These are phyloP conservation scores for Pythium chondricola DNA, from an alignment of 352 stramenopile species.

Conservation along the genomic window DNA sequence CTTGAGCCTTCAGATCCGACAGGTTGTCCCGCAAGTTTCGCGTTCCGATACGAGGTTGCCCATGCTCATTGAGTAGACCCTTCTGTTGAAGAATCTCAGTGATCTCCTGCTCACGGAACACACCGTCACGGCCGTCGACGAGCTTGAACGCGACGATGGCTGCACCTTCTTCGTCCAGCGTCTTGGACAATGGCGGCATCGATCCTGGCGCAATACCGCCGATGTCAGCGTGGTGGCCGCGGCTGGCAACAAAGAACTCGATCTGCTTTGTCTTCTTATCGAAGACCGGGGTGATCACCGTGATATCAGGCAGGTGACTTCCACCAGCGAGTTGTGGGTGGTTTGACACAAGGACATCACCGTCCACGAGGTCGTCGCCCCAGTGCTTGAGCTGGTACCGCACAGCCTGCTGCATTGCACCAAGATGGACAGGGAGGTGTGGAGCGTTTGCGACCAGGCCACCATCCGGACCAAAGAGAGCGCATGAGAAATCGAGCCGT, in stretches of 20 bases:
- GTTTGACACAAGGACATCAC: slow-evolving; percentile 98
- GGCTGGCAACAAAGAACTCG: slow-evolving; percentile 97
- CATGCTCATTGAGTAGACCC: slow-evolving; percentile 70
- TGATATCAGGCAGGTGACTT: slow-evolving; percentile 98
- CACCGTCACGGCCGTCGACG: slow-evolving; percentile 87
- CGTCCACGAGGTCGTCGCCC: slow-evolving; percentile 90
- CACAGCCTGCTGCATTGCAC: slow-evolving; percentile 97
- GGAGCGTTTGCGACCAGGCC: slow-evolving; percentile 99
- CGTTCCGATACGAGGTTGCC: slow-evolving; percentile 87
- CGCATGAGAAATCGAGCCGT: slow-evolving; percentile 98
- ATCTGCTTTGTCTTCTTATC: slow-evolving; percentile 84
- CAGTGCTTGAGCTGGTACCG: slow-evolving; percentile 91
- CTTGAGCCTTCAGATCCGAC: slow-evolving; percentile 96
- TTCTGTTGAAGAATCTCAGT: slow-evolving; percentile 93
- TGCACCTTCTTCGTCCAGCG: slow-evolving; percentile 95
- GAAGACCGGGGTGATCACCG: slow-evolving; percentile 99
- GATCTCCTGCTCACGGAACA: slow-evolving; percentile 97
- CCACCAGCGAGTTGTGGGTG: slow-evolving; percentile 97
- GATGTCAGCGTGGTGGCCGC: slow-evolving; percentile 98
- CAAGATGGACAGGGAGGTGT: slow-evolving; percentile 98
- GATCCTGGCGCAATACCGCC: slow-evolving; percentile 94
- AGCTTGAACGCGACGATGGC: slow-evolving; percentile 99
- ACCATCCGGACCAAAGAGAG: slow-evolving; percentile 95
- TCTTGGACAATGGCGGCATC: slow-evolving; percentile 95
- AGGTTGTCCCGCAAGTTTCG: slow-evolving; percentile 97